phyloP scores from a whole-genome alignment of 2,329 filamentous ascomycete genomes.

The Myriosclerotinia curreyana region DNA sequence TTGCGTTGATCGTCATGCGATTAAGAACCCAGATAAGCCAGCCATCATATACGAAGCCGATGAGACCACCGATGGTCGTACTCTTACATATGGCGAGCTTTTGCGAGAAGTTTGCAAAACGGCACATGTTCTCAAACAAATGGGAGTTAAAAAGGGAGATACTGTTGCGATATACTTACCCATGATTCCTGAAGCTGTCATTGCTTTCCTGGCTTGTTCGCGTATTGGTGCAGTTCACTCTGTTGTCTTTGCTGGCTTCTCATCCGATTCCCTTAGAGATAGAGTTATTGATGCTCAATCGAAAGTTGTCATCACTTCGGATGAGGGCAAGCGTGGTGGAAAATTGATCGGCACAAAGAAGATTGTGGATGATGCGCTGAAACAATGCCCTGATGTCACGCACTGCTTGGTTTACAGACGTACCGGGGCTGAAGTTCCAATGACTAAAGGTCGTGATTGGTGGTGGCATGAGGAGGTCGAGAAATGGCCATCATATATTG shows the following conservation, averaged over 20 bases:
- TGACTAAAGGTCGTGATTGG: conserved; percentile 81
- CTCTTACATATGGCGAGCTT: conserved; percentile 88
- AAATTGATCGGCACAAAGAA: conserved; percentile 98
- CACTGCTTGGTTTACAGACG: conserved; percentile 91
- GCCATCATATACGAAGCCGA: conserved; percentile 99
- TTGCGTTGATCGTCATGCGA: conserved; percentile 94
- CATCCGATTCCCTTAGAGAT: conserved; percentile 90
- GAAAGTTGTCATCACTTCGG: conserved; percentile 93
- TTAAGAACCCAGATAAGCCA: conserved; percentile 86
- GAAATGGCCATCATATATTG: conserved; percentile 91
- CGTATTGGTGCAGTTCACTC: conserved; percentile 96
- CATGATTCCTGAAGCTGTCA: conserved; percentile 95
- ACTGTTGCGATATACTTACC: conserved; percentile 96
- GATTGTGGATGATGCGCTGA: conserved; percentile 96
- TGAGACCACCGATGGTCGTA: conserved; percentile 81
- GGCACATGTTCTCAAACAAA: conserved; percentile 85
- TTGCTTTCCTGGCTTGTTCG: conserved; percentile 85
- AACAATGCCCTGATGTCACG: conserved; percentile 86
- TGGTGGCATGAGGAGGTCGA: conserved; percentile 99
- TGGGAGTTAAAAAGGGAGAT: conserved; percentile 96
- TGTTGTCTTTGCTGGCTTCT: conserved; percentile 97
- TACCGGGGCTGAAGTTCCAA: conserved; percentile 88
- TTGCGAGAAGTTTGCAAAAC: conserved; percentile 86
- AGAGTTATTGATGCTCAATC: conserved; percentile 87
- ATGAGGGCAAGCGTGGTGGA: conserved; percentile 96